These are phyloP conservation scores for Auxenochlorella pyrenoidosa DNA, from an alignment of 139 green algal species.

Conservation along the genomic window DNA sequence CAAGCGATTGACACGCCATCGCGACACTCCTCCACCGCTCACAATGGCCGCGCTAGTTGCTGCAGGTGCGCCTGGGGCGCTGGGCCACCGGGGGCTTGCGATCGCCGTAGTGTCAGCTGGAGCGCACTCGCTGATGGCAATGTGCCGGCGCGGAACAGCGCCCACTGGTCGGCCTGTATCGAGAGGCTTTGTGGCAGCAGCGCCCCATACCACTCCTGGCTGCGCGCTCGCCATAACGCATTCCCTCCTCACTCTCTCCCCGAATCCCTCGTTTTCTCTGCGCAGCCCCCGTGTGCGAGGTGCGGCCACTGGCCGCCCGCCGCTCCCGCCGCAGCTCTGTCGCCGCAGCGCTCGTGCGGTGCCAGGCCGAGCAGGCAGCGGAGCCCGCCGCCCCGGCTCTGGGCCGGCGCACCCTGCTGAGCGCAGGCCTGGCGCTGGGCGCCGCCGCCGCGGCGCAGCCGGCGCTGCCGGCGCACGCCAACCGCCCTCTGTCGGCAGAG, in stretches of 20 bases:
- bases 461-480: conserved; percentile 47
- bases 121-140: neutral
- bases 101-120: neutral
- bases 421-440: conserved; percentile 31
- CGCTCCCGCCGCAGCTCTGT: neutral
- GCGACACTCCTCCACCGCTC: too few species aligned
- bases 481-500: conserved; percentile 68
- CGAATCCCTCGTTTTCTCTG: neutral
- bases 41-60: neutral
- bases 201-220: neutral
- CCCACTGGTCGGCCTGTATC: neutral
- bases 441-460: conserved; percentile 29
- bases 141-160: neutral
- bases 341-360: neutral
- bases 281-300: conserved; percentile 7
- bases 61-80: neutral
- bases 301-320: neutral
- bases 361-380: neutral
- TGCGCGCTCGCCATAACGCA: neutral
- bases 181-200: too few species aligned
- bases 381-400: neutral
- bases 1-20: too few species aligned
- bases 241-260: neutral
- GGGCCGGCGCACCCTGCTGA: conserved; percentile 32
- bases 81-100: neutral